Base-by-base conservation (phyloP, 176 grass and related monocot species). In the Aechmea fasciata region DNA sequence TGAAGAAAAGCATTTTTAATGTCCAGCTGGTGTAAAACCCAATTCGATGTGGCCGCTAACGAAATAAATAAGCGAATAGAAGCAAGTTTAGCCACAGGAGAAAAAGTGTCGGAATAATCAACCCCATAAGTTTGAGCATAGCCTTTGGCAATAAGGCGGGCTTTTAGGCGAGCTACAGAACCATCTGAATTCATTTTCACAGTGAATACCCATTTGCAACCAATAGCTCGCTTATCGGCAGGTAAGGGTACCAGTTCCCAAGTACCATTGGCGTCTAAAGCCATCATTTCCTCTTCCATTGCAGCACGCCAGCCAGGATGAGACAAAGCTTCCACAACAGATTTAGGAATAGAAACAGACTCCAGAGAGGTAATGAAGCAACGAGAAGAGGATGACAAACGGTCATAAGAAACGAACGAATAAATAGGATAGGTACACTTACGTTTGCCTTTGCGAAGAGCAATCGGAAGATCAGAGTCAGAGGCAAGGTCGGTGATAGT, bases 81-180 rank as follows among this genome's bases (percentile, higher is more conserved):
- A 11, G 41, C 11, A 13, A 69, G 48, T 22, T 51, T 69, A 11
- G 48, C 67, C 2, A 70, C 22, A 53, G 14, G 49, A 54, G 50
- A 70, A 29, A 70, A 70, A 13, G 68, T 53, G 2, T 70, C 50
- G 9, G 1, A 2, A 53, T 70, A 70, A 15, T 70, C 50, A 25
- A 53, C 9, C 3, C 19, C 49, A 53, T 49, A 70, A 14, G 20
- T 52, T 22, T 53, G 68, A 15, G 68, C 18, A 14, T 53, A 70
- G 2, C 68, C 68, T 50, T 53, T 70, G 19, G 67, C 67, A 11
- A 69, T 48, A 7, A 69, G 9, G 0, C 48, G 17, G 20, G 47
- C 48, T 22, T 69, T 18, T 1, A 71, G 50, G 11, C 69, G 11
- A 29, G 52, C 50, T 0, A 55, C 11, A 1, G 1, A 17, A 2